Evolutionary conservation across 148 eudicot genomes (phyloP), one percentile per base, ranked within the genome.

Genomic region (Nyssa sinensis): DNA sequence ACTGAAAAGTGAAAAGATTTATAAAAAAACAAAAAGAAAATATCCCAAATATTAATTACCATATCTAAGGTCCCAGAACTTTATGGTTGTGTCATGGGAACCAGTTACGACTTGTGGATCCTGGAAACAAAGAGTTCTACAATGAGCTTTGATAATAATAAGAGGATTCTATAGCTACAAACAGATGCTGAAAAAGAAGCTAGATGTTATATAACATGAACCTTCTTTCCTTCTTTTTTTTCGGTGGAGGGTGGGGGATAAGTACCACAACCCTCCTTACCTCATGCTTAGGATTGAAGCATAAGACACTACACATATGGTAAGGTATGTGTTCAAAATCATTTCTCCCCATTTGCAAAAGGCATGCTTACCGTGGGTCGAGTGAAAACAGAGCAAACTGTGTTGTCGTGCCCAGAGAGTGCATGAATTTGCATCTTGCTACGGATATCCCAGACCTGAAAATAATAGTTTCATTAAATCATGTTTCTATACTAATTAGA

Each of bases 51-150:
- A 64, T 7, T 8, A 21, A 30, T 77, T 82, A 89, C 96, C 95
- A 78, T 86, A 83, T 86, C 98, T 82, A 63, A 94, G 88, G 80
- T 94, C 98, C 98, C 98, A 94, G 69, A 92, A 88, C 83, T 94
- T 94, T 71, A 94, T 92, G 29, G 98, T 94, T 19, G 97, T 64
- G 74, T 94, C 98, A 78, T 94, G 98, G 59, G 98, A 94, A 55
- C 98, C 98, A 13, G 98, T 92, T 58, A 94, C 85, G 64, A 94
- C 97, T 87, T 94, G 98, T 71, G 98, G 98, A 83, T 94, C 98
- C 98, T 94, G 88, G 67, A 78, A 85, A 70, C 8, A 51, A 63
- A 73, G 58, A 64, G 27, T 64, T 57, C 14, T 29, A 39, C 49
- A 33, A 65, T 77, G 35, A 79, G 67, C 66, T 53, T 76, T 7